Base-by-base conservation (phyloP, 257 asterid species). In the Fraxinus pennsylvanica region DNA sequence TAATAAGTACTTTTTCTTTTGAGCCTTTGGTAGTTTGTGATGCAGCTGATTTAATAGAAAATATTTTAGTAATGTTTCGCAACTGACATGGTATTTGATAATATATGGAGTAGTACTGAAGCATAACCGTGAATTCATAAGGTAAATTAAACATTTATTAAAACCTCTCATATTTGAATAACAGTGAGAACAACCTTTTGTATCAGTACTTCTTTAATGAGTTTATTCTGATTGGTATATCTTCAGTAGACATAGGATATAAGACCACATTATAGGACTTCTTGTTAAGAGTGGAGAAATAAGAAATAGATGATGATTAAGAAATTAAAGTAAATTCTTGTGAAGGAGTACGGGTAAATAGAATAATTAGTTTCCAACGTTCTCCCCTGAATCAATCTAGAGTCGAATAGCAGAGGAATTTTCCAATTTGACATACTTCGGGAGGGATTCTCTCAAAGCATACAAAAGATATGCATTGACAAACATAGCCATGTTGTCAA, bases 21-120 rank as follows among this genome's bases (percentile, higher is more conserved):
- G 99, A 70, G 99, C 97, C 90, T 96, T 96, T 8, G 99, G 98
- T 19, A 98, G 99, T 70, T 98, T 95, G 76, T 93, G 99, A 88
- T 93, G 99, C 89, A 96, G 87, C 88, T 96, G 97, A 88, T 96
- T 96, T 81, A 96, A 81, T 83, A 96, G 98, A 73, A 96, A 96
- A 75, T 98, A 96, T 84, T 96, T 96, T 92, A 96, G 86, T 78
- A 96, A 76, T 81, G 93, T 96, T 88, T 96, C 98, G 81, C 93
- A 96, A 87, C 99, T 96, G 75, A 96, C 99, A 45, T 98, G 98
- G 70, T 93, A 97, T 89, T 96, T 96, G 82, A 96, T 98, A 45
- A 98, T 98, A 85, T 93, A 92, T 9, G 97, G 99, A 78, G 99
- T 98, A 79, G 98, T 94, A 91, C 77, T 81, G 33, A 9, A 52